Base-by-base conservation (phyloP, 2,329 filamentous ascomycete genomes). In the Coniella vitis region DNA sequence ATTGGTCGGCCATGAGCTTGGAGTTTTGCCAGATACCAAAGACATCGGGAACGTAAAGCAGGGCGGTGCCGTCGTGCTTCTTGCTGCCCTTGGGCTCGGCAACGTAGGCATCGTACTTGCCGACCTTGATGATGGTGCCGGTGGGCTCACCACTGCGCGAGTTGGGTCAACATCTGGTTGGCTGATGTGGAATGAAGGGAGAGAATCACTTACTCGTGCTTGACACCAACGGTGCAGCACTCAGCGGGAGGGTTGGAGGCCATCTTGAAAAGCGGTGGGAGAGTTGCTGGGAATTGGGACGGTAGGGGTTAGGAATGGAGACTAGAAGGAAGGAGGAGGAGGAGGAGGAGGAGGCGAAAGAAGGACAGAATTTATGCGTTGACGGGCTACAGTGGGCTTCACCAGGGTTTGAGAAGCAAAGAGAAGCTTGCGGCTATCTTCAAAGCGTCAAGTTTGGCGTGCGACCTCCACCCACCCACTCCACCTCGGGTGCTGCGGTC, bases 1-100 rank as follows among this genome's bases (percentile, higher is more conserved):
- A 86, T 60, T 86, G 79, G 69, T 90, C 87, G 52, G 86, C 86
- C 58, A 89, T 77, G 54, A 86, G 70, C 65, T 83, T 66, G 60
- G 71, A 68, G 65, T 85, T 82, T 52, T 76, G 69, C 72, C 72
- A 77, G 62, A 78, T 70, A 53, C 75, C 70, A 47, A 75, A 64
- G 50, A 77, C 65, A 52, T 79, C 76, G 13, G 71, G 69, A 35
- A 76, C 50, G 58, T 68, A 66, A 14, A 79, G 61, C 53, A 79
- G 63, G 31, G 66, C 74, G 21, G 65, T 60, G 46, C 64, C 67
- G 52, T 68, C 63, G 59, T 71, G 63, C 35, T 60, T 63, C 47
- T 65, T 66, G 49, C 25, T 29, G 25, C 64, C 67, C 4, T 68
- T 56, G 1, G 76, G 71, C 7, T 66, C 69, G 10, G 76, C 72